Evolutionary conservation across 345 rosid genomes (phyloP).

Genomic region (Cardiospermum halicacabum): DNA sequence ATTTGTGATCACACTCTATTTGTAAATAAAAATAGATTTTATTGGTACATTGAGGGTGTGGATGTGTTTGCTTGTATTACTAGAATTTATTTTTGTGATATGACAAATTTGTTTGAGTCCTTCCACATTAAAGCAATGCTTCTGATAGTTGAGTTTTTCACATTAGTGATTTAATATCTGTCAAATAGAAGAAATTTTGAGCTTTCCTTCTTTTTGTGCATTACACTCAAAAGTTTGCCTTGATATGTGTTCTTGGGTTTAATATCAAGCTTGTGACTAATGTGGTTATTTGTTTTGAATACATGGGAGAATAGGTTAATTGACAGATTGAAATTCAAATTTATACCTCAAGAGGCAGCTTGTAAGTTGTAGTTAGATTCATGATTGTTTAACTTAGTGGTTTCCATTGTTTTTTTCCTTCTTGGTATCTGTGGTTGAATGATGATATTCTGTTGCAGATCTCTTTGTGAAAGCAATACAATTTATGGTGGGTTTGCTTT

Average conservation of each 20-base stretch:
- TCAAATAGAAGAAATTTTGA: background rate
- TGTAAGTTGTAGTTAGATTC: constrained; percentile 43
- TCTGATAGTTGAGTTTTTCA: background rate
- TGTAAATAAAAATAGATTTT: background rate
- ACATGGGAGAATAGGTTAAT: constrained; percentile 58
- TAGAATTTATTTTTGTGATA: background rate
- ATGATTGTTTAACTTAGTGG: constrained; percentile 9
- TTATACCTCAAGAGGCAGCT: constrained; percentile 51
- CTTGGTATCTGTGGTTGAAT: constrained; percentile 4
- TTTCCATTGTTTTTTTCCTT: background rate
- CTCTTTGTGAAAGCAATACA: constrained; percentile 47
- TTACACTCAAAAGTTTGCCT: background rate
- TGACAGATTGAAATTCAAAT: constrained; percentile 40
- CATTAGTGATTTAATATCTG: background rate
- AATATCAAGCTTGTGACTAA: constrained; percentile 17
- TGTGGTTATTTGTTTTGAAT: constrained; percentile 15
- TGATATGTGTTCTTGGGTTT: background rate
- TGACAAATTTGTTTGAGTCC: too few relatives aligned
- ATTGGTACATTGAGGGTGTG: too few relatives aligned
- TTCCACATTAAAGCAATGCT: too few relatives aligned
- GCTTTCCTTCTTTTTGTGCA: background rate
- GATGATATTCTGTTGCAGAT: constrained; percentile 36
- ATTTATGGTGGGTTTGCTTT: constrained; percentile 38
- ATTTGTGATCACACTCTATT: background rate
- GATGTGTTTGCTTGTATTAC: background rate